Conservation (phyloP, 805 yeast genomes). For the Cyberlindnera japonica region DNA sequence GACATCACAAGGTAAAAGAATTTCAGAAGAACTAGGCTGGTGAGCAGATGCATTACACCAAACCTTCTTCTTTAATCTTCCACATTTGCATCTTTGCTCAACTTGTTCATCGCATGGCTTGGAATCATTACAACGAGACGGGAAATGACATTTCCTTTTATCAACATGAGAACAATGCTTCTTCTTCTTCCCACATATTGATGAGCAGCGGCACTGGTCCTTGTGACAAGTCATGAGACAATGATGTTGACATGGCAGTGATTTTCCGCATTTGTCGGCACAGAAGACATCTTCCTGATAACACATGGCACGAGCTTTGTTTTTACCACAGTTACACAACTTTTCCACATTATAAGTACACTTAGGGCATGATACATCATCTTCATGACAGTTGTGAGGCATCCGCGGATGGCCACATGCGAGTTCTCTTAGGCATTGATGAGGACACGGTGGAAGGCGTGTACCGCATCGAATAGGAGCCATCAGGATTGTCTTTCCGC, state of each 20-base stretch:
- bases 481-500: constrained; percentile 71
- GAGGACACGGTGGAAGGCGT: constrained; percentile 55
- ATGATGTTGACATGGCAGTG: constrained; percentile 44
- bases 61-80: constrained; percentile 43
- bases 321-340: constrained; percentile 59
- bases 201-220: constrained; percentile 64
- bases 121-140: constrained; percentile 47
- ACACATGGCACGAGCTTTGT: constrained; percentile 58
- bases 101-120: constrained; percentile 50
- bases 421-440: constrained; percentile 55
- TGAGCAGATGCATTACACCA: constrained; percentile 54
- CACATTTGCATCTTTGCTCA: constrained; percentile 59
- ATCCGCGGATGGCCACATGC: constrained; percentile 71
- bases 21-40: constrained; percentile 32
- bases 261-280: constrained; percentile 55
- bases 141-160: constrained; percentile 59
- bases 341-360: constrained; percentile 63
- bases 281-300: constrained; percentile 69
- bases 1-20: constrained; percentile 59
- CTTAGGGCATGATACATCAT: constrained; percentile 61
- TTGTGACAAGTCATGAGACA: constrained; percentile 56
- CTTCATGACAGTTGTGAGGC: constrained; percentile 74
- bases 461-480: constrained; percentile 90
- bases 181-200: constrained; percentile 52
- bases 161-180: constrained; percentile 68